These are phyloP conservation scores for Geotrichum ghanense DNA, from an alignment of 805 yeast genomes.

Conservation along the genomic window DNA sequence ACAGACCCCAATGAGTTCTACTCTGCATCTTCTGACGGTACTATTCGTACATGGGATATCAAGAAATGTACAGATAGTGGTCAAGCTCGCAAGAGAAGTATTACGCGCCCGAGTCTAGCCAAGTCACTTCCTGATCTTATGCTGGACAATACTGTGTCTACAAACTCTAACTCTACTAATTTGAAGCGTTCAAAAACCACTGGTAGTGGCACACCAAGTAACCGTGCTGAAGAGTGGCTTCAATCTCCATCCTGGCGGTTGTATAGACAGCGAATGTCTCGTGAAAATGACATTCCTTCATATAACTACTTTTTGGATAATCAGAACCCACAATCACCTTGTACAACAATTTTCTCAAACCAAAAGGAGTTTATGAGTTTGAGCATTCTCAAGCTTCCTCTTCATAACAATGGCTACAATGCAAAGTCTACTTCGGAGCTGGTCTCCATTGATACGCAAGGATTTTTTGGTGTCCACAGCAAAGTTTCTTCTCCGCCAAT, in stretches of 20 bases:
- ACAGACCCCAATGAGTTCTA: conserved; percentile 30
- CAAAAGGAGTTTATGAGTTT: background rate
- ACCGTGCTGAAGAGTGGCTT: background rate
- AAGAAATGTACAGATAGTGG: conserved; percentile 20
- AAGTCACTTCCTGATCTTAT: background rate
- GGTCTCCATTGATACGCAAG: background rate
- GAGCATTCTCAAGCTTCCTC: background rate
- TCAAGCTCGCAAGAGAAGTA: background rate
- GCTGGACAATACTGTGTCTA: background rate
- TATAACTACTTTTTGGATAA: background rate
- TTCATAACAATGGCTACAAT: background rate
- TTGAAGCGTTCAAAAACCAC: background rate
- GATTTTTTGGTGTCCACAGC: background rate
- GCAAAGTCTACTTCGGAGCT: background rate
- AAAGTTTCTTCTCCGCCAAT: background rate
- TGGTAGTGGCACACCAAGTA: background rate
- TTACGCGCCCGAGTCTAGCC: background rate
- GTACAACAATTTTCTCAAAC: background rate
- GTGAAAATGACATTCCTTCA: background rate
- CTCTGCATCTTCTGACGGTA: conserved; percentile 55
- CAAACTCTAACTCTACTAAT: no score
- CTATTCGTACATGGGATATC: conserved; percentile 56
- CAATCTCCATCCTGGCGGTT: background rate
- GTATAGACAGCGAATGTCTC: background rate
- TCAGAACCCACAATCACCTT: background rate